A percentile compares a stretch with the other conserved stretches of the same genome.
Conservation (phyloP, 31 red algal species). For the Asparagopsis taxiformis region DNA sequence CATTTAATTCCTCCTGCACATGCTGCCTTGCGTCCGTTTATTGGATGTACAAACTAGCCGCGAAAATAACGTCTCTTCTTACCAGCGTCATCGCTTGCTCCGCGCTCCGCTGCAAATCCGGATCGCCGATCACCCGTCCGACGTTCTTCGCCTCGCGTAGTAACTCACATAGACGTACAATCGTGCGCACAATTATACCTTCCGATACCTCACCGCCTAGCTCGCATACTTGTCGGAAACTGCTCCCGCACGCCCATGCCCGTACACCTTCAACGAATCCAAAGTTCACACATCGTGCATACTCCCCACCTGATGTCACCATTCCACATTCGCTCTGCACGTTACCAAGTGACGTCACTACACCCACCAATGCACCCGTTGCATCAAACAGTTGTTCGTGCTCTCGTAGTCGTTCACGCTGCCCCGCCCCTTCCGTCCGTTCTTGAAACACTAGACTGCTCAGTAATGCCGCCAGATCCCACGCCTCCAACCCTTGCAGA, state of each 20-base stretch:
- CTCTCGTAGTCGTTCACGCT: constrained; percentile 20
- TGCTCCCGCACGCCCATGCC: constrained; percentile 81
- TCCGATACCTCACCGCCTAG: constrained; percentile 70
- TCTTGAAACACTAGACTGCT: constrained; percentile 86
- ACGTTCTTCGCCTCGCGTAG: constrained; percentile 83
- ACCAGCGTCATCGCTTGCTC: constrained; percentile 58
- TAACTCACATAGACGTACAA: constrained; percentile 87
- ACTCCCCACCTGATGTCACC: constrained; percentile 66
- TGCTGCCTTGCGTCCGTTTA: too few species aligned
- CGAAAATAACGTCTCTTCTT: constrained; percentile 91
- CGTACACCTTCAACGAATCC: constrained; percentile 68
- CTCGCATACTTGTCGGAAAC: constrained; percentile 73
- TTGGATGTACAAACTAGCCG: constrained; percentile 88
- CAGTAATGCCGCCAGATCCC: constrained; percentile 72
- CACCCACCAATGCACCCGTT: too few species aligned
- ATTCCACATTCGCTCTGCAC: constrained; percentile 75
- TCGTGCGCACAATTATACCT: constrained; percentile 87
- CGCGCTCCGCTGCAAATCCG: constrained; percentile 46
- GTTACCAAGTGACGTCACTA: constrained; percentile 48
- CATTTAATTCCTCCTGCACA: too few species aligned
- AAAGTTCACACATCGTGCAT: constrained; percentile 49
- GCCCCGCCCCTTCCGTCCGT: constrained; percentile 52
- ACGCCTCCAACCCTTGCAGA: constrained; percentile 59
- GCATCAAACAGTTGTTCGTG: constrained; percentile 17
- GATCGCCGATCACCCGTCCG: constrained; percentile 86